Base-by-base conservation (phyloP, 2,329 filamentous ascomycete genomes). In the Aspergillus sclerotialis region DNA sequence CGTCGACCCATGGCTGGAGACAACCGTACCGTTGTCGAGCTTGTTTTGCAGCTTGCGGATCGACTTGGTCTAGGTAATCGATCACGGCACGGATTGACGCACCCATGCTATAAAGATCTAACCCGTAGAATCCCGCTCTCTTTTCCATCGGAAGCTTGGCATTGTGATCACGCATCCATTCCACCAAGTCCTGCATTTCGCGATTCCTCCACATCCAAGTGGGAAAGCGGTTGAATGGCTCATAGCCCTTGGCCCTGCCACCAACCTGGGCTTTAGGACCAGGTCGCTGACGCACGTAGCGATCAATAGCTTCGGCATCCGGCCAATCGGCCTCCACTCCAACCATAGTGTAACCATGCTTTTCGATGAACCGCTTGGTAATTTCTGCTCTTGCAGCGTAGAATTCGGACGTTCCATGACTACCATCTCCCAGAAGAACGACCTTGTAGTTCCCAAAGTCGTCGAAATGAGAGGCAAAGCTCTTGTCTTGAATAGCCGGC, bases 161-260 rank as follows among this genome's bases (percentile, higher is more conserved):
- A 36, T 72, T 72, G 42, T 60, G 60, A 13, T 61, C 47, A 5
- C 69, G 61, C 52, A 75, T 57, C 71, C 70, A 75, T 44, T 73
- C 66, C 8, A 69, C 61, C 30, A 75, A 66, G 2, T 62, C 60
- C 36, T 72, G 67, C 43, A 72, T 64, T 42, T 74, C 72, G 10
- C 53, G 50, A 39, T 75, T 75, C 8, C 71, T 62, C 71, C 71
- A 75, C 70, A 75, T 74, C 71, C 70, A 75, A 3, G 64, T 69
- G 10, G 71, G 71, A 30, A 74, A 75, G 16, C 70, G 60, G 25
- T 66, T 56, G 45, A 74, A 74, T 5, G 63, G 57, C 24, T 62
- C 58, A 9, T 62, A 50, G 5, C 50, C 45, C 10, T 43, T 46
- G 2, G 41, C 41, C 16, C 33, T 37, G 14, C 49, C 51, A 15